Conservation (phyloP, 2,329 filamentous ascomycete species). For the Colletotrichum liaoningense region DNA sequence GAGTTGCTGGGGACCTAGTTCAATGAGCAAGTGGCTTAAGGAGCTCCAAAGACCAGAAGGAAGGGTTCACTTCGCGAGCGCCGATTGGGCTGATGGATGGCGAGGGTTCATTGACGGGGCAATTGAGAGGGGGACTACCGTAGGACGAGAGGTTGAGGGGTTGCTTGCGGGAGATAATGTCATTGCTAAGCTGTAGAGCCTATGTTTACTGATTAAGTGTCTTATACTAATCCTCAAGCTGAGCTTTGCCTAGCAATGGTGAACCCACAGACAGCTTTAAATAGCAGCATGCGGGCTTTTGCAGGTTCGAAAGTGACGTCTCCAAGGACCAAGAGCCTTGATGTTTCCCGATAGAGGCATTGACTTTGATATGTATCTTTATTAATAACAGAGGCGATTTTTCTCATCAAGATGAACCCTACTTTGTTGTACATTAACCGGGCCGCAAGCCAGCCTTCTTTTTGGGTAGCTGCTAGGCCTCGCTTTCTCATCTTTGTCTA, state of each 20-base stretch:
- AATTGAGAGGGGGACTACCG: not conserved
- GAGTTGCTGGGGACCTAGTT: not conserved
- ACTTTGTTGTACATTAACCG: constrained; percentile 34
- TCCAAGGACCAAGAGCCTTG: not conserved
- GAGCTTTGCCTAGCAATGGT: no score
- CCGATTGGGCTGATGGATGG: not conserved
- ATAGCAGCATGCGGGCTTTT: not conserved
- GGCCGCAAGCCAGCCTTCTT: constrained; percentile 17
- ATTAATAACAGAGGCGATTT: constrained; percentile 32
- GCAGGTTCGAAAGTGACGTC: not conserved
- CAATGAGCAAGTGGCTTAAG: not conserved
- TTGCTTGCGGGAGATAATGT: not conserved
- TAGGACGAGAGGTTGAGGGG: not conserved
- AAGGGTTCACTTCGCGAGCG: not conserved
- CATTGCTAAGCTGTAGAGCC: not conserved
- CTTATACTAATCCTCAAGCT: no score
- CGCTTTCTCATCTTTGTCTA: constrained; percentile 22
- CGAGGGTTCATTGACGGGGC: not conserved
- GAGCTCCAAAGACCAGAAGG: not conserved
- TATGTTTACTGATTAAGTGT: not conserved
- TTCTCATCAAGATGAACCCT: constrained; percentile 28
- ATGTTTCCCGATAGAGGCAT: not conserved
- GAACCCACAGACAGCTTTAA: not conserved
- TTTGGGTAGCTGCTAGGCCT: not conserved
- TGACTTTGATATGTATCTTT: constrained; percentile 8